Percentiles rank a stretch among this genome's conserved stretches.
Evolutionary conservation across 495 filamentous ascomycete species (phyloP).

Genomic region (Aspergillus baeticus): DNA sequence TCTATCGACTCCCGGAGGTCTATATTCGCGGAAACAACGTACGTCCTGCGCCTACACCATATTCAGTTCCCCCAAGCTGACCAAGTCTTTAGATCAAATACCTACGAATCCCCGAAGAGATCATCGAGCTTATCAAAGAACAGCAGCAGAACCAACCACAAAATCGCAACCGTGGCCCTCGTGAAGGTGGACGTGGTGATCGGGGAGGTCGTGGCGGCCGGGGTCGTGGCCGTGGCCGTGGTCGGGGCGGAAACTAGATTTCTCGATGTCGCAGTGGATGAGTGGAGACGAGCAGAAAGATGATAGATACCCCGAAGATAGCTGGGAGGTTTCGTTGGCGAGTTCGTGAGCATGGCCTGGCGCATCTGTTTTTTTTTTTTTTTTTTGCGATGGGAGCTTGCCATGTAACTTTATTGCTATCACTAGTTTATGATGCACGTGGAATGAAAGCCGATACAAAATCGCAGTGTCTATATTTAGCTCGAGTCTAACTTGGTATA

Average conservation of each 20-base stretch:
- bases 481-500: too few relatives aligned
- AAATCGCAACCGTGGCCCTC: slow-evolving; percentile 67
- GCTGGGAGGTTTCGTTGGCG: slow-evolving; percentile 31
- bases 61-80: neutral
- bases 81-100: slow-evolving; percentile 81
- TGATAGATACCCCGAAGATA: slow-evolving; percentile 44
- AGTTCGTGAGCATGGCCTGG: slow-evolving; percentile 46
- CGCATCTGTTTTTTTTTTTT: slow-evolving; percentile 45
- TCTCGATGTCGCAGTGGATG: neutral
- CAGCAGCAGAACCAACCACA: slow-evolving; percentile 70
- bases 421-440: slow-evolving; percentile 5
- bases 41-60: slow-evolving; percentile 23
- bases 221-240: slow-evolving; percentile 53
- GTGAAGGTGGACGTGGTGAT: slow-evolving; percentile 52
- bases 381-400: slow-evolving; percentile 29
- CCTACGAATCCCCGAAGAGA: slow-evolving; percentile 90
- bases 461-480: too few relatives aligned
- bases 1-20: slow-evolving; percentile 85
- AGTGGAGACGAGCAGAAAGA: slow-evolving; percentile 22
- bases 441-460: slow-evolving; percentile 5
- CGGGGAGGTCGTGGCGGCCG: slow-evolving; percentile 49
- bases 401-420: slow-evolving; percentile 25
- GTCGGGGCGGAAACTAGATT: slow-evolving; percentile 29
- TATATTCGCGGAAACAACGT: slow-evolving; percentile 98
- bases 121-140: slow-evolving; percentile 90